Evolutionary conservation across 345 rosid species (phyloP).

Genomic region (Syzygium jambos): DNA sequence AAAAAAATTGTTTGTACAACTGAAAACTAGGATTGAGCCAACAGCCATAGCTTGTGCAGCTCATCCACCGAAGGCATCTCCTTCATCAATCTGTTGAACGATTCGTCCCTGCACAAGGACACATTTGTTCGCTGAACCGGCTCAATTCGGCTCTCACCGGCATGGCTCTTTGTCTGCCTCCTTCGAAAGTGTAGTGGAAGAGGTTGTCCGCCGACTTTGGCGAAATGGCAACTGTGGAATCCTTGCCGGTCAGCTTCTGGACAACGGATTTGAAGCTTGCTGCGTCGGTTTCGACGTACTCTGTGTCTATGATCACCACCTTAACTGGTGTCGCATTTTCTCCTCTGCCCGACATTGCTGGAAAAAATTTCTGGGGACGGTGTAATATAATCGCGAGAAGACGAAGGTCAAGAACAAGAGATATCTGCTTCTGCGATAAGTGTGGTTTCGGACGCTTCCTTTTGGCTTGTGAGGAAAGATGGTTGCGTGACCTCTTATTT

Average conservation of each 20-base stretch:
- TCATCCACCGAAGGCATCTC: background rate
- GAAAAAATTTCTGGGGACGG: background rate
- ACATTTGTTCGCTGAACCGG: background rate
- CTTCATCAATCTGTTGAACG: background rate
- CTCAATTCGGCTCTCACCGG: background rate
- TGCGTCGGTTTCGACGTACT: background rate
- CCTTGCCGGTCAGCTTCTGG: constrained; percentile 6
- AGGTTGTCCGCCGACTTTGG: background rate
- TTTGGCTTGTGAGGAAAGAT: background rate
- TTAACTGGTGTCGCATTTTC: background rate
- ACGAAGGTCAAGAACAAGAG: background rate
- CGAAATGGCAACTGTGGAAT: background rate
- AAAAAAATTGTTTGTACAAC: background rate
- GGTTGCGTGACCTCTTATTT: background rate
- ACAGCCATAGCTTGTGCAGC: background rate
- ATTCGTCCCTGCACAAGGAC: background rate
- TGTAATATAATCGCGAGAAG: background rate
- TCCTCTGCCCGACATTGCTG: background rate
- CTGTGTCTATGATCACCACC: background rate
- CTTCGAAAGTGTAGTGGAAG: background rate
- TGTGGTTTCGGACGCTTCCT: background rate
- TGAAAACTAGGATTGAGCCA: background rate
- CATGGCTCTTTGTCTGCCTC: background rate
- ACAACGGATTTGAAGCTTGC: constrained; percentile 3
- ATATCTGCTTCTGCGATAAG: background rate